A percentile compares a stretch with the other conserved stretches of the same genome.
These are phyloP conservation scores for Cryptomeria japonica DNA, from an alignment of 75 land plant species.

Conservation along the genomic window DNA sequence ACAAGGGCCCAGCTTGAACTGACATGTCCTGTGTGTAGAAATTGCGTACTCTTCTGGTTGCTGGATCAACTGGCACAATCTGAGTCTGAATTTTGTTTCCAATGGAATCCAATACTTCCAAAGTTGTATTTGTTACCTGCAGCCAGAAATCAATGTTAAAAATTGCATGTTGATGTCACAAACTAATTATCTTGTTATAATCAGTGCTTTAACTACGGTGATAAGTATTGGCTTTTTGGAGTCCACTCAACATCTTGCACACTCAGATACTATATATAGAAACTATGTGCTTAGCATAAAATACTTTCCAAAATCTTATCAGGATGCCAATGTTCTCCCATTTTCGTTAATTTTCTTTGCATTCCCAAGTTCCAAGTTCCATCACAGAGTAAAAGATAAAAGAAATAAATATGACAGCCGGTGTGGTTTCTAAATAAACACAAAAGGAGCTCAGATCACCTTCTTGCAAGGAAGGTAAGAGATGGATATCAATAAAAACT, in stretches of 20 bases:
- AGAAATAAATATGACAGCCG: neutral
- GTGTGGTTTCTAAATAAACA: neutral
- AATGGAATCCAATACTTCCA: neutral
- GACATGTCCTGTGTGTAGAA: neutral
- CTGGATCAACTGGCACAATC: conserved; percentile 6
- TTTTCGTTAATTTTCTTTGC: neutral
- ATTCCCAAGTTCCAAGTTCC: neutral
- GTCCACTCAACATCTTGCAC: neutral
- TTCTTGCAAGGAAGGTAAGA: neutral
- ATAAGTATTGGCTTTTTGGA: neutral
- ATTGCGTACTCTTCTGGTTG: neutral
- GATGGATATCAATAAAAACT: too few species aligned
- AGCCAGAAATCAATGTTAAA: neutral
- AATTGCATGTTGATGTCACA: neutral
- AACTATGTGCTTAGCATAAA: neutral
- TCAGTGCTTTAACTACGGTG: neutral
- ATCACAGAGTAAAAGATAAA: neutral
- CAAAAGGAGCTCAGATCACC: neutral
- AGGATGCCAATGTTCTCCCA: neutral
- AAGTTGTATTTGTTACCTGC: neutral
- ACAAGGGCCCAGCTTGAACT: neutral
- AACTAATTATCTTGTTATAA: neutral
- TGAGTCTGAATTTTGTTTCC: neutral
- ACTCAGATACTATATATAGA: neutral
- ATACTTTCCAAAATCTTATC: neutral